Base-by-base conservation (phyloP, 768 basidiomycete genomes). In the Peribolospora kevripleyi region DNA sequence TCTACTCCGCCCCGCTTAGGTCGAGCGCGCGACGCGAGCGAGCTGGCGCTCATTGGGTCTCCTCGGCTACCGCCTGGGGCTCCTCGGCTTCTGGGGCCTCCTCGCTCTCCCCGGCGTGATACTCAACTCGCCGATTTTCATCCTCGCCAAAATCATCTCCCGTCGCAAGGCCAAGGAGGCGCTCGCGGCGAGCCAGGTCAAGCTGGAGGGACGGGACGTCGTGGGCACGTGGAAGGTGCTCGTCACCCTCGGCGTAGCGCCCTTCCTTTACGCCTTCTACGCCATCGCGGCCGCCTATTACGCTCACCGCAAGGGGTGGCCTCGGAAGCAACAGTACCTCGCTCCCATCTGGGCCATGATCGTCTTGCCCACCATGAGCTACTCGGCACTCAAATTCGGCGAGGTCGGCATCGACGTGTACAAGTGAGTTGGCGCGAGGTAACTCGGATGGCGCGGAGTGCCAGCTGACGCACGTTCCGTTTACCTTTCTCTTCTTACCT, bases 361-460 rank as follows among this genome's bases (percentile, higher is more conserved):
- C 14, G 71, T 77, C 2, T 68, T 95, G 40, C 91, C 91, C 10
- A 77, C 84, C 66, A 81, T 91, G 72, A 88, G 84, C 55, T 84
- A 82, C 63, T 84, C 86, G 5, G 85, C 91, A 5, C 75, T 97
- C 53, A 91, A 93, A 67, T 97, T 97, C 63, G 91, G 91, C 47
- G 91, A 97, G 66, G 91, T 90, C 42, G 91, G 90, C 36, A 81
- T 93, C 78, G 91, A 97, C 63, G 87, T 97, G 38, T 73, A 88
- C 54, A 95, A 95, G 88, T 90, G 62, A 61, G 82, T 69, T 4
- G 2, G 1, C 2, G 25, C 25, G 25, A 25, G 25, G 25, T 25
- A 25, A 25, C 25, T 25, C 25, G 25, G 43, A 45, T 45, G 43
- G 43, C 1, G 43, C 43, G 43, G 25, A 25, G 1, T 25, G 25